Base-by-base conservation (phyloP, 1,284 basidiomycete species). In the Polyporus tsugae region DNA sequence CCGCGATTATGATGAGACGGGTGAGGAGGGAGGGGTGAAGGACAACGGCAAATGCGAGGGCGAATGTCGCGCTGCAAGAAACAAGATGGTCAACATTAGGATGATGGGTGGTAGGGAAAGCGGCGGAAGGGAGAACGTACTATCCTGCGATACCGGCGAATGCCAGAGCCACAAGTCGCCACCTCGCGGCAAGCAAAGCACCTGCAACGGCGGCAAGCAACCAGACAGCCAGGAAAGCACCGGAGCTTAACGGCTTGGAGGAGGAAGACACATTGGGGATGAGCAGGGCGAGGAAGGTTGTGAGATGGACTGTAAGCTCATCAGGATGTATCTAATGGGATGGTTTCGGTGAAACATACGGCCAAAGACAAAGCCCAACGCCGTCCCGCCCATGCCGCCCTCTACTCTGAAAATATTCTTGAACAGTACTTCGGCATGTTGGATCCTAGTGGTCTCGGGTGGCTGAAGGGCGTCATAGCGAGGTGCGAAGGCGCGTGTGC, bases 331-430 rank as follows among this genome's bases (percentile, higher is more conserved):
- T 42, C 29, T 19, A 3, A 10, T 6, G 19, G 10, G 53, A 52
- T 7, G 53, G 1, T 1, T 4, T 53, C n/a, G 39, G 29, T 49
- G 17, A 15, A 9, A 82, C 85, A 52, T 75, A 91, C 90, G 75
- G 71, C 90, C 90, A 70, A 90, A 90, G 9, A 82, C 77, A 78
- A 86, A 91, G 17, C 90, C 91, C 22, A 82, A 75, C 9, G 84
- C 82, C 19, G 89, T 71, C 10, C 91, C 91, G 62, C 91, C 90
- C 19, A 90, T 68, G 4, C 91, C 90, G 49, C 90, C 89, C 75
- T 87, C 86, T 19, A 91, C 78, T 22, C 81, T 77, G 74, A 82
- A 85, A 11, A 73, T 15, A 13, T 52, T 70, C 73, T 55, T 80
- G 72, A 57, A 75, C 75, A 22, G 75, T 72, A 58, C 77, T 80